Evolutionary conservation across 805 yeast species (phyloP), one percentile per base, ranked within the genome.

Genomic region (Candida sphagnicola): DNA sequence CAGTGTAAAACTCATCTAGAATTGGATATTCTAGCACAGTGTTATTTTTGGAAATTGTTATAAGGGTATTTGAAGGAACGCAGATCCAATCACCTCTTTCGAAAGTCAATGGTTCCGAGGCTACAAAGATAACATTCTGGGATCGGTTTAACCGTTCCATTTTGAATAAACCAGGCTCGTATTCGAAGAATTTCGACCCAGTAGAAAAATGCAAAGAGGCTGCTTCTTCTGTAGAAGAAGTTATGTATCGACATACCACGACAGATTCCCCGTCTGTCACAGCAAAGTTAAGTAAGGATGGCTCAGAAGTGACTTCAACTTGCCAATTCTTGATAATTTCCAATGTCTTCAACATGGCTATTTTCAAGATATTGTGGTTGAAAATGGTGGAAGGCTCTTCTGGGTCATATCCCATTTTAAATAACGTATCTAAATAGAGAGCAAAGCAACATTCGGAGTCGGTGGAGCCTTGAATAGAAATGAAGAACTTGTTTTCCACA

Each of bases 21-120:
- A 93, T 85, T 2, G 99, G 99, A 57, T 90, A 95, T 65, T 93
- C 65, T 34, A 93, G 67, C 3, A 93, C 93, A 1, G 95, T 87
- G 57, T 90, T 95, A 40, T 59, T 61, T 40, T 79, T 81, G 46
- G 79, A 81, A 42, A 93, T 80, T 0, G 96, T 85, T 12, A 93
- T 59, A 1, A 83, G 67, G 3, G 97, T 85, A 57, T 93, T 93
- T 1, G 98, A 85, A 2, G 98, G 98, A 1, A 93, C 95, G 3
- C 96, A 82, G 37, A 91, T 85, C 99, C 99, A 93, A 62, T 93
- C 99, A 28, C 90, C 91, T 40, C 99, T 69, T 64, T 93, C 98
- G 59, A 93, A 93, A 0, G 99, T 93, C 41, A 93, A 70, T 0
- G 99, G 99, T 56, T 93, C 99, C 13, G 95, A 84, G 1, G 99